Conservation (phyloP, 2,329 filamentous ascomycete genomes). For the Penicillium concentricum region DNA sequence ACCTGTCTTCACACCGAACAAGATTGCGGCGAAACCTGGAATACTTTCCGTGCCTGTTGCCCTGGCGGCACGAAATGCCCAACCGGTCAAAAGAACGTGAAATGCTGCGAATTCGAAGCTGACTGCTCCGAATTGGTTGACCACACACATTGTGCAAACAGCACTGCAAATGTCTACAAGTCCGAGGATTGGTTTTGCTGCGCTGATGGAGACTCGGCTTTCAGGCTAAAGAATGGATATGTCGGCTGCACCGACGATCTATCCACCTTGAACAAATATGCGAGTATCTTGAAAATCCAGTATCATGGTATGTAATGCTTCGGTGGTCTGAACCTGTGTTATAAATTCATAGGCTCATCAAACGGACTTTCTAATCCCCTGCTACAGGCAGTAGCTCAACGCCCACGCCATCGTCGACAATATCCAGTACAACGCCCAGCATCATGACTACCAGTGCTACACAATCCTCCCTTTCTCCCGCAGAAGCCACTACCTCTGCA, state of each 20-base stretch:
- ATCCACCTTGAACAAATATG: not conserved
- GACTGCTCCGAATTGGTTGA: slow-evolving; percentile 16
- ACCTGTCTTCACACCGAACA: slow-evolving; percentile 17
- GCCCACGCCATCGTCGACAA: not conserved
- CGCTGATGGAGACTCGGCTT: slow-evolving; percentile 10
- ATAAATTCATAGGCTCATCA: not conserved
- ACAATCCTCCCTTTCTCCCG: too few relatives aligned
- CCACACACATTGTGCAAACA: slow-evolving; percentile 22
- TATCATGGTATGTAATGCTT: slow-evolving; percentile 1
- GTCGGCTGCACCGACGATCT: slow-evolving; percentile 17
- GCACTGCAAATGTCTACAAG: slow-evolving; percentile 22
- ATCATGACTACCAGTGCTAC: not conserved
- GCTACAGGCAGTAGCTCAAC: not conserved
- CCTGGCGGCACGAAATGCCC: slow-evolving; percentile 17
- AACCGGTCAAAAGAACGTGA: slow-evolving; percentile 10
- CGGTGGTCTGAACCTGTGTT: not conserved
- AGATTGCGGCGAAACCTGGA: slow-evolving; percentile 23
- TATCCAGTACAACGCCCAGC: not conserved
- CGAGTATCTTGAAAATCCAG: not conserved
- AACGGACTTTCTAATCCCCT: not conserved
- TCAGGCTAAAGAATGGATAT: slow-evolving; percentile 4
- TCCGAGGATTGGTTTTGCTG: slow-evolving; percentile 27
- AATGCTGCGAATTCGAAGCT: slow-evolving; percentile 18
- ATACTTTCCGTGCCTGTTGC: slow-evolving; percentile 19
- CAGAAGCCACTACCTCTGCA: not conserved